Evolutionary conservation across 2,329 filamentous ascomycete species (phyloP).

Genomic region (Aspergillus glaucus): DNA sequence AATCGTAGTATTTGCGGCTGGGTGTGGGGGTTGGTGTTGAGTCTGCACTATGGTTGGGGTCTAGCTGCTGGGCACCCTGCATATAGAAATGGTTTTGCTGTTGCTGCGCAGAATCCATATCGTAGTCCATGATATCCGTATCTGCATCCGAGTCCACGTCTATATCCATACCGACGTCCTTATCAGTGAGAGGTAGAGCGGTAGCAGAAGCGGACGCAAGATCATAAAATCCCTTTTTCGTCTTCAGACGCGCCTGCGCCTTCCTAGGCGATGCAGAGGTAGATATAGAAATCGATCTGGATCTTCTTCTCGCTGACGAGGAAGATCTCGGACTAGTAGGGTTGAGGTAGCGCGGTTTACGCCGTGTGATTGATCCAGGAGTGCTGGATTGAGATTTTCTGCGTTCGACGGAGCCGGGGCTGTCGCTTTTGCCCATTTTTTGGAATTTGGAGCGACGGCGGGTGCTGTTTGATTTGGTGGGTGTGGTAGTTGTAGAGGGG

Average conservation of each 20-base stretch:
- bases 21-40: conserved; percentile 13
- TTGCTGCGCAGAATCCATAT: conserved; percentile 4
- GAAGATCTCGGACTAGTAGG: conserved; percentile 13
- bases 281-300: conserved; percentile 10
- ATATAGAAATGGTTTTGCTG: conserved; percentile 10
- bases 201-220: too few relatives aligned
- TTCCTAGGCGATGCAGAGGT: too few relatives aligned
- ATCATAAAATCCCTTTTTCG: conserved; percentile 12
- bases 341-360: conserved; percentile 5
- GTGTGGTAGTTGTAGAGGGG: neutral
- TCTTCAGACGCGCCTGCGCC: conserved; percentile 12
- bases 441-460: conserved; percentile 1
- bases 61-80: conserved; percentile 16
- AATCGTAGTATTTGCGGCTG: conserved; percentile 12
- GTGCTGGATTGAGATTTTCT: conserved; percentile 11
- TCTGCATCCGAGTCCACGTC: too few relatives aligned
- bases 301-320: conserved; percentile 12
- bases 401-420: conserved; percentile 29
- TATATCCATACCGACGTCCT: too few relatives aligned
- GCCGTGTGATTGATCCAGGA: neutral
- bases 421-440: conserved; percentile 25
- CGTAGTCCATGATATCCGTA: conserved; percentile 6
- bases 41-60: conserved; percentile 10
- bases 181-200: too few relatives aligned
- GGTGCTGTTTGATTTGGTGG: neutral